Evolutionary conservation across 164 flowering plant species (phyloP).

Genomic region (Stephania yunnanensis): DNA sequence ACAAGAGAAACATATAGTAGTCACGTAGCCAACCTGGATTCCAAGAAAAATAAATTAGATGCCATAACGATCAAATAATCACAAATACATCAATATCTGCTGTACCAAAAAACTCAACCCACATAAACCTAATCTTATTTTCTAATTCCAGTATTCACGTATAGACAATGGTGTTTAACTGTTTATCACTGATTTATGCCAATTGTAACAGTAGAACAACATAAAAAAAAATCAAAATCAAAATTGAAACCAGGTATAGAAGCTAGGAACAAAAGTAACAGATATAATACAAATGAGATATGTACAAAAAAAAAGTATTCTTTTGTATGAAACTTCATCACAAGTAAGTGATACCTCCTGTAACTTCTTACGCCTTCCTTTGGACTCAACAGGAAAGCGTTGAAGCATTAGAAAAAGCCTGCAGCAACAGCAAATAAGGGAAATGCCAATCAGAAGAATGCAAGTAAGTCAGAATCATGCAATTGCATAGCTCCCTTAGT

Average conservation of each 20-base stretch:
- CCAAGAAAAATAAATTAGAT: constrained; percentile 6
- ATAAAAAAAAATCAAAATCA: neutral
- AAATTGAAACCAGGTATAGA: neutral
- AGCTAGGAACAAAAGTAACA: neutral
- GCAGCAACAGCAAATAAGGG: constrained; percentile 15
- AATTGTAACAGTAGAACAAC: neutral
- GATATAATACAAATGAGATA: neutral
- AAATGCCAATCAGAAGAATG: neutral
- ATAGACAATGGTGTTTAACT: neutral
- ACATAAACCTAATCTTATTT: neutral
- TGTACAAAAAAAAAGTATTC: neutral
- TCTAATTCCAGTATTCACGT: too few relatives aligned
- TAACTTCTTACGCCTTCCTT: constrained; percentile 89
- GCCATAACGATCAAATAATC: neutral
- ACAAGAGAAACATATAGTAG: constrained; percentile 90
- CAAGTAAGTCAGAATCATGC: neutral
- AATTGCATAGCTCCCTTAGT: neutral
- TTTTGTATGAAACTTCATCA: neutral
- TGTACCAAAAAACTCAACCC: neutral
- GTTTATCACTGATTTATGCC: neutral
- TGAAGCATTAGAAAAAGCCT: constrained; percentile 92
- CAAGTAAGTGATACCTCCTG: constrained; percentile 56
- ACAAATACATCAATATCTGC: neutral
- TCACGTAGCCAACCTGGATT: constrained; percentile 93
- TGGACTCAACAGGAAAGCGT: constrained; percentile 92